Evolutionary conservation across 2,329 filamentous ascomycete species (phyloP).

Genomic region (Curvularia sp.): DNA sequence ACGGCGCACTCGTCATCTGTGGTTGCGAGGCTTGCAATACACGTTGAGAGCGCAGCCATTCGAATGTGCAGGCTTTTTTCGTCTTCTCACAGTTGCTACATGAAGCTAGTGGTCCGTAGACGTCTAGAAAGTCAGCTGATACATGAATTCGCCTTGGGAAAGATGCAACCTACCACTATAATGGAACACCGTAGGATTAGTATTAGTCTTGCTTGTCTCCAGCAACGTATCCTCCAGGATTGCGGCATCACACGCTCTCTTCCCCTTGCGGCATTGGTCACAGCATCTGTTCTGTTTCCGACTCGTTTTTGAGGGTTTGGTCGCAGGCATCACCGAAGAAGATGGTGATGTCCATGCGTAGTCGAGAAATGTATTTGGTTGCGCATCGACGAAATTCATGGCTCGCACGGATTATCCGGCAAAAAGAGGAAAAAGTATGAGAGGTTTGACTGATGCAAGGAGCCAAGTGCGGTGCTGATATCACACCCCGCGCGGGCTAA

Average conservation of each 20-base stretch:
- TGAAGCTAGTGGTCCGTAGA: slow-evolving; percentile 44
- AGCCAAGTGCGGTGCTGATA: slow-evolving; percentile 31
- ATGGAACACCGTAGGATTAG: slow-evolving; percentile 42
- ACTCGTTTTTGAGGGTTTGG: slow-evolving; percentile 44
- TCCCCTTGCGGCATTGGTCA: slow-evolving; percentile 57
- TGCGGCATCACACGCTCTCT: slow-evolving; percentile 55
- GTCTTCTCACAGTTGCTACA: slow-evolving; percentile 57
- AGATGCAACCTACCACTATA: slow-evolving; percentile 43
- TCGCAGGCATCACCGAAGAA: slow-evolving; percentile 25
- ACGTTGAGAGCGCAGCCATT: slow-evolving; percentile 53
- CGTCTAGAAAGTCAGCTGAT: slow-evolving; percentile 38
- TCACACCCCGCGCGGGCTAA: slow-evolving; percentile 39
- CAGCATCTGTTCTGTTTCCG: slow-evolving; percentile 56
- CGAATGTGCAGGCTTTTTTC: slow-evolving; percentile 55
- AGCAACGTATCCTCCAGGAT: slow-evolving; percentile 47
- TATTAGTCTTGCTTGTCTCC: slow-evolving; percentile 31
- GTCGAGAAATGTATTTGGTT: slow-evolving; percentile 47
- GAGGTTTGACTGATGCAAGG: slow-evolving; percentile 17
- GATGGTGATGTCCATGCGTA: slow-evolving; percentile 49
- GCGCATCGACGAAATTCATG: slow-evolving; percentile 50
- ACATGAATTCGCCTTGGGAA: neutral
- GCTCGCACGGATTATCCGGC: slow-evolving; percentile 35
- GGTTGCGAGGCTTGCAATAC: slow-evolving; percentile 39
- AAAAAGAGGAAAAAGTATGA: slow-evolving; percentile 39
- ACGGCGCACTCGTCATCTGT: slow-evolving; percentile 27